Percentiles rank a stretch among this genome's conserved stretches.
Conservation (phyloP, 192 early-diverging fungal genomes). For the Gigaspora rosea region DNA sequence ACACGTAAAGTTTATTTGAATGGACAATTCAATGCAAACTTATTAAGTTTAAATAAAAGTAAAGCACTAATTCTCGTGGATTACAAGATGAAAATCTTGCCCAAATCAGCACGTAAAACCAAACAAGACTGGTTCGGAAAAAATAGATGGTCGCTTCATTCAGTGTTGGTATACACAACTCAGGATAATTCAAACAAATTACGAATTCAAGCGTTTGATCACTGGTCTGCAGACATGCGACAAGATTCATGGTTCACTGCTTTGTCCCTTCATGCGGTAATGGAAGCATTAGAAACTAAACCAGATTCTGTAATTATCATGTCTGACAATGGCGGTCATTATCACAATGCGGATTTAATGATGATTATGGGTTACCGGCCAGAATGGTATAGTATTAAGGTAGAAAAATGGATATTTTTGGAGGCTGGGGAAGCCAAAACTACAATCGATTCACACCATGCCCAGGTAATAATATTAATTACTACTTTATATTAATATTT, state of each 20-base stretch:
- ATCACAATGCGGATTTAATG: not conserved
- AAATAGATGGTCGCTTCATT: not conserved
- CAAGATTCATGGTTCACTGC: not conserved
- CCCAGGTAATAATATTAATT: not conserved
- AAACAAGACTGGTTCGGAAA: not conserved
- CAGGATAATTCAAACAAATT: not conserved
- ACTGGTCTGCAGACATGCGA: not conserved
- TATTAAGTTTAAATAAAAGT: not conserved
- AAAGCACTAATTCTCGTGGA: not conserved
- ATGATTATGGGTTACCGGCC: not conserved
- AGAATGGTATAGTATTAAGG: not conserved
- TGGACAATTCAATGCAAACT: not conserved
- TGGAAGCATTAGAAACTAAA: not conserved
- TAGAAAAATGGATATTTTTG: not conserved
- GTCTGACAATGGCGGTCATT: not conserved
- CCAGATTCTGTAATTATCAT: not conserved
- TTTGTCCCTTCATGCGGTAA: not conserved
- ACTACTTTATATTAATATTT: too few species aligned
- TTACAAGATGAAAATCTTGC: not conserved
- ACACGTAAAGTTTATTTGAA: not conserved
- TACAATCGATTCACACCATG: not conserved
- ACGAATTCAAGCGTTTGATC: not conserved
- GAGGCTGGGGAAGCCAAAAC: not conserved
- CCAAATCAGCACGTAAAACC: not conserved
- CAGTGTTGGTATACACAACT: not conserved